Evolutionary conservation across 2,329 filamentous ascomycete species (phyloP), one percentile per base, ranked within the genome.

Genomic region (Penicillium occitanis): DNA sequence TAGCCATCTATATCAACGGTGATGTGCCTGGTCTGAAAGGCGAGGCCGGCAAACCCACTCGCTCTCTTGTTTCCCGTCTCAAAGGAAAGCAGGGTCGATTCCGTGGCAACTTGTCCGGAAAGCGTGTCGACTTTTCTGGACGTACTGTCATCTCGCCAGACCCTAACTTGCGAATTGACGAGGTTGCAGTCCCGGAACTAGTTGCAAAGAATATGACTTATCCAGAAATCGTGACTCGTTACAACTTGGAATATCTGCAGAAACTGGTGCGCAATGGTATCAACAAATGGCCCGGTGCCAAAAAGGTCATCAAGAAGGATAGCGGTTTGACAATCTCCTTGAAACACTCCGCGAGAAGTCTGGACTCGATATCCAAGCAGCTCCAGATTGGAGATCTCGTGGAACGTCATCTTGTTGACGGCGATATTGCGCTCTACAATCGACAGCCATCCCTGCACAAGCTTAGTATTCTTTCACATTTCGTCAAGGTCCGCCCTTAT

Each of bases 61-160:
- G 95, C 72, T 95, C 95, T 19, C 96, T 99, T 75, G 97, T 94
- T 68, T 95, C 98, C 78, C 88, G 95, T 17, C 80, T 99, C 58
- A 99, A 99, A 80, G 95, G 95, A 71, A 99, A 99, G 75, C 94
- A 98, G 75, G 95, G 95, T 64, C 91, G 95, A 64, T 99, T 99
- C 79, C 90, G 95, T 80, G 95, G 96, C 66, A 99, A 99, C 73
- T 79, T 99, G 67, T 98, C 94, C 0, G 95, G 95, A 76, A 99
- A 99, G 80, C 94, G 95, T 85, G 95, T 99, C 63, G 94, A 99
- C 76, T 99, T 98, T 78, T 99, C 95, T 11, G 95, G 93, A 19
- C 89, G 95, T 77, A 99, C 95, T 0, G 95, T 99, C 78, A 99
- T 99, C 78, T 97, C 93, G 0, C 95, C 95, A 0, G 95, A 99